Percentiles rank a stretch among this genome's conserved stretches.
These are phyloP conservation scores for Nakazawaea ambrosiae DNA, from an alignment of 805 yeast species.

Conservation along the genomic window DNA sequence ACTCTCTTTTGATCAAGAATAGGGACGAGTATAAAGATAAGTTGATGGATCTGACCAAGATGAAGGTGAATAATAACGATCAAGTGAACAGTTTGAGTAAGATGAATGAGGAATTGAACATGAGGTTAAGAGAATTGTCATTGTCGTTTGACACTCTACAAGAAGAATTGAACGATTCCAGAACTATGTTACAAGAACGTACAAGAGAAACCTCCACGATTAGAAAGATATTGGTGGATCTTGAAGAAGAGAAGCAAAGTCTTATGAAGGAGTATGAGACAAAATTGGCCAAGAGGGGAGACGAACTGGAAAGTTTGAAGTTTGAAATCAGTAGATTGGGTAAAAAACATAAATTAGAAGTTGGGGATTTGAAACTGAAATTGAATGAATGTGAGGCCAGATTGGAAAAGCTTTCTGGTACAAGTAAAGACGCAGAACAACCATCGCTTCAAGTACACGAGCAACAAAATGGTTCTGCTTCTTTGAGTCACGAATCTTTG, in stretches of 20 bases:
- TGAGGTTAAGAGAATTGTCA: constrained; percentile 61
- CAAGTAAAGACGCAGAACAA: constrained; percentile 16
- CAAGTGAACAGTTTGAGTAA: constrained; percentile 46
- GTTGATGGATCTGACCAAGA: constrained; percentile 26
- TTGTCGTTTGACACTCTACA: constrained; percentile 59
- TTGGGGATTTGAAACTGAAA: constrained; percentile 51
- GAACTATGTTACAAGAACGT: constrained; percentile 70
- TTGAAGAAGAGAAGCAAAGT: constrained; percentile 49
- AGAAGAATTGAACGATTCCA: constrained; percentile 75
- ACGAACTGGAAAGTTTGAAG: constrained; percentile 59
- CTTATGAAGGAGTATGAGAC: constrained; percentile 50
- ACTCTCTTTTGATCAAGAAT: constrained; percentile 31
- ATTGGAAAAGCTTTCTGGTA: constrained; percentile 10
- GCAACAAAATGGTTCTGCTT: constrained; percentile 18
- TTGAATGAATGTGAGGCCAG: constrained; percentile 26
- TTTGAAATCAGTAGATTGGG: constrained; percentile 39
- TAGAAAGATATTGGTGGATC: constrained; percentile 60
- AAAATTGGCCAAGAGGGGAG: constrained; percentile 42
- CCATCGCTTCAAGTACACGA: constrained; percentile 21
- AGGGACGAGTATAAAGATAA: constrained; percentile 33
- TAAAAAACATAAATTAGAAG: constrained; percentile 55
- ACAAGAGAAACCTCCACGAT: constrained; percentile 71
- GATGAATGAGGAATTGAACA: constrained; percentile 64
- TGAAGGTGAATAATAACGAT: constrained; percentile 22
- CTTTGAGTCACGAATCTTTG: constrained; percentile 5